phyloP scores from a whole-genome alignment of 139 green algal species.

The Volvox reticuliferus region DNA sequence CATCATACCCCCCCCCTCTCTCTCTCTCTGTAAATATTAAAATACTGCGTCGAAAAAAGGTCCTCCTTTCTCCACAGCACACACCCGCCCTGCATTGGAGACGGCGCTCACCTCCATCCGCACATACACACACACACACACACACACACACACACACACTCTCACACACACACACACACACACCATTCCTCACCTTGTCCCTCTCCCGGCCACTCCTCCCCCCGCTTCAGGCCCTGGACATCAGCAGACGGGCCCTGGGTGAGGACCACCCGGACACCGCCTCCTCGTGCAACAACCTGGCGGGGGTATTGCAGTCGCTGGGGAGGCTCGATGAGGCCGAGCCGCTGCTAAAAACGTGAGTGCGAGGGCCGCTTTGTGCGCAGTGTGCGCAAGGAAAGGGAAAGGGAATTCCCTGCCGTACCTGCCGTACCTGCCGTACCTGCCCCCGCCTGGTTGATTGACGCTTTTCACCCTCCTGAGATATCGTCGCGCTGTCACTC shows the following conservation, averaged over 20 bases:
- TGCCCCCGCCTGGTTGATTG: neutral
- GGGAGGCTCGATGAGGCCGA: slow-evolving; percentile 37
- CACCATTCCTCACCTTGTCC: no score
- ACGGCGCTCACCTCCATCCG: no score
- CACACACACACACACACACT: no score
- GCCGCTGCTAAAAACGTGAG: slow-evolving; percentile 18
- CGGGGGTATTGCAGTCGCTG: slow-evolving; percentile 35
- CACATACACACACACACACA: no score
- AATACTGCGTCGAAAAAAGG: no score
- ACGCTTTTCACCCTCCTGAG: neutral
- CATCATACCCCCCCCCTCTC: no score
- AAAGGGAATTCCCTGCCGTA: neutral
- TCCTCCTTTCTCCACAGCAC: no score
- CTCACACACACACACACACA: no score
- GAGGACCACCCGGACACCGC: slow-evolving; percentile 39
- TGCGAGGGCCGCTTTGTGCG: no score
- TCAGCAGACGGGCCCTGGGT: slow-evolving; percentile 12
- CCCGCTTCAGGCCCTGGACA: slow-evolving; percentile 12
- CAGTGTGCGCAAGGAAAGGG: no score
- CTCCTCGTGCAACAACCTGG: slow-evolving; percentile 34
- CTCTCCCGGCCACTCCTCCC: neutral
- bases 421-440: neutral
- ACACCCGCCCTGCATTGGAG: no score
- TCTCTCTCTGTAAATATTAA: no score
- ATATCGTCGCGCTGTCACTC: neutral